Evolutionary conservation across 129 eudicot species (phyloP), one percentile per base, ranked within the genome.

Genomic region (Chrysanthemum seticuspe): DNA sequence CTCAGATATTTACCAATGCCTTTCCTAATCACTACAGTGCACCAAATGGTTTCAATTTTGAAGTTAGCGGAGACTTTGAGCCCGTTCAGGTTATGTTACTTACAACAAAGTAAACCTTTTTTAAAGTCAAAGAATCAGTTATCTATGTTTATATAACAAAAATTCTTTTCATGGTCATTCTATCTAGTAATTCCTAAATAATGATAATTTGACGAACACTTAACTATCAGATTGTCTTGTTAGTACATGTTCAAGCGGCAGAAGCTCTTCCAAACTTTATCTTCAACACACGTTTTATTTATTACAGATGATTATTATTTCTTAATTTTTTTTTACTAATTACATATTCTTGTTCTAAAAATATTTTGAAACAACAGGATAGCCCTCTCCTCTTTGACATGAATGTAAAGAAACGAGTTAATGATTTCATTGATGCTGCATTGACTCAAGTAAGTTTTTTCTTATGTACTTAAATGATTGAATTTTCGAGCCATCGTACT

Each of bases 11-110:
- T 57, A 78, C 98, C 69, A 93, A 89, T 63, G 82, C 87, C 36
- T 93, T 93, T 85, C 96, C 98, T 62, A 80, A 21, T 34, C 98
- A 87, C 63, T 93, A 93, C 53, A 86, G 98, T 61, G 87, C 98
- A 47, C 98, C 98, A 3, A 19, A 79, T 53, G 95, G 91, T 9
- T 93, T 93, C 78, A 74, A 84, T 82, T 93, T 93, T 77, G 98
- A 93, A 86, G 96, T 93, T 72, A 65, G 78, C 29, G 86, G 78
- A 23, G 71, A 70, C 53, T 76, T 76, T 47, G 74, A 80, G 62
- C 98, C 96, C 13, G 92, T 93, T 77, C 98, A 92, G 98, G 97
- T 92, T 67, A 62, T 15, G 45, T 76, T 36, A 11, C 72, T 68
- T n/a, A 44, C 23, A 10, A 48, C 27, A 62, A 67, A 18, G 66